These are phyloP conservation scores for Phycomyces blakesleeanus DNA, from an alignment of 192 early-diverging fungal species.

Conservation along the genomic window DNA sequence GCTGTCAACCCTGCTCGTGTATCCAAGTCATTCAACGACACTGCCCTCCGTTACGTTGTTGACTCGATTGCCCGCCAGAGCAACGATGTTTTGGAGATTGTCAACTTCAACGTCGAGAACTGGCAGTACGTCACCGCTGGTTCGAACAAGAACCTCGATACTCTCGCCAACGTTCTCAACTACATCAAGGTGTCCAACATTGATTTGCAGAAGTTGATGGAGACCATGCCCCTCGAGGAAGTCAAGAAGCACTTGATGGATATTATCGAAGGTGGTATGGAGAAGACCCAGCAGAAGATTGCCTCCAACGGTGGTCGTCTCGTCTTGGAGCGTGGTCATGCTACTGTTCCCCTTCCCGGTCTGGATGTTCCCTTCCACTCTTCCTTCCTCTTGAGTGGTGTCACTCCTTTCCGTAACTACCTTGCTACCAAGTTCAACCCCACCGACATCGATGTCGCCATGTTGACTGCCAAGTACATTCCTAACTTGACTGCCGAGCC, in stretches of 20 bases:
- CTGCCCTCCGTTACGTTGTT: conserved; percentile 80
- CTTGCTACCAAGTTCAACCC: conserved; percentile 82
- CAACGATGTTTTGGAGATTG: conserved; percentile 83
- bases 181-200: conserved; percentile 82
- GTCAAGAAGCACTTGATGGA: conserved; percentile 77
- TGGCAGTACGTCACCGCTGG: conserved; percentile 95
- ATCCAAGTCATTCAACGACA: conserved; percentile 78
- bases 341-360: conserved; percentile 87
- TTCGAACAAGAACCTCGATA: conserved; percentile 75
- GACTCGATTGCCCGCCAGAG: conserved; percentile 75
- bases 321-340: conserved; percentile 78
- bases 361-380: conserved; percentile 99
- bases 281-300: conserved; percentile 62
- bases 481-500: conserved; percentile 92
- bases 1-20: conserved; percentile 92
- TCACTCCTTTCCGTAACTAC: conserved; percentile 88
- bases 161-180: conserved; percentile 80
- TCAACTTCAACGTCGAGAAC: conserved; percentile 98
- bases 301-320: conserved; percentile 56
- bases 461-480: conserved; percentile 85
- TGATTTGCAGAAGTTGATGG: conserved; percentile 79
- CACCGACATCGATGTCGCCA: conserved; percentile 74
- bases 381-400: conserved; percentile 86
- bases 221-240: conserved; percentile 80
- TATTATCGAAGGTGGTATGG: conserved; percentile 71